A percentile compares a stretch with the other conserved stretches of the same genome.
Evolutionary conservation across 2,329 filamentous ascomycete genomes (phyloP).

Genomic region (Geosmithia putterillii): DNA sequence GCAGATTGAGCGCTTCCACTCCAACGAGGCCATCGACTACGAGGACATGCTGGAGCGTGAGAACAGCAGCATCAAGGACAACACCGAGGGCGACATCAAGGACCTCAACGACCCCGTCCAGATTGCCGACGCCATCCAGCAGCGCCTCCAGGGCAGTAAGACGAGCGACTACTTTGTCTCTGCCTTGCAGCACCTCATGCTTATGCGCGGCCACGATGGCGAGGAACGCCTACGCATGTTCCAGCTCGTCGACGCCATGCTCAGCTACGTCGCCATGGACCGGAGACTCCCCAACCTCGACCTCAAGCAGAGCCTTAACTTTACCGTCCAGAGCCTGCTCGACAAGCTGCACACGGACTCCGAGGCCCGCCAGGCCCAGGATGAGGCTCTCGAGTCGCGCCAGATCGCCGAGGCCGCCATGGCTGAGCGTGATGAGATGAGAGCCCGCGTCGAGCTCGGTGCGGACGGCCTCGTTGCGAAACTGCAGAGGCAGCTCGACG

Average conservation of each 20-base stretch:
- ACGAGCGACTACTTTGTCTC: conserved; percentile 94
- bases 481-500: conserved; percentile 85
- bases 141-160: conserved; percentile 69
- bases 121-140: conserved; percentile 87
- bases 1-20: conserved; percentile 86
- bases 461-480: conserved; percentile 90
- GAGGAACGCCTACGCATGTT: conserved; percentile 93
- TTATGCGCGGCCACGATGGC: conserved; percentile 82
- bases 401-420: conserved; percentile 93
- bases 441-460: conserved; percentile 73
- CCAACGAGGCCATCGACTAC: conserved; percentile 95
- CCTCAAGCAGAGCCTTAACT: conserved; percentile 93
- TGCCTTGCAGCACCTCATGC: conserved; percentile 83
- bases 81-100: conserved; percentile 71
- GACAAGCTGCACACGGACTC: conserved; percentile 96
- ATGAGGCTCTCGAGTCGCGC: conserved; percentile 80
- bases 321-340: conserved; percentile 87
- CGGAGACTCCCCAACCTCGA: conserved; percentile 91
- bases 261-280: conserved; percentile 98
- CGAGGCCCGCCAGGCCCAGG: conserved; percentile 81
- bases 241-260: conserved; percentile 96
- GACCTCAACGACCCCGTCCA: conserved; percentile 88
- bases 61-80: conserved; percentile 81
- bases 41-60: conserved; percentile 92
- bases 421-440: conserved; percentile 93